phyloP scores from a whole-genome alignment of 1,139 yeast genomes.

The Diutina neorugosa region DNA sequence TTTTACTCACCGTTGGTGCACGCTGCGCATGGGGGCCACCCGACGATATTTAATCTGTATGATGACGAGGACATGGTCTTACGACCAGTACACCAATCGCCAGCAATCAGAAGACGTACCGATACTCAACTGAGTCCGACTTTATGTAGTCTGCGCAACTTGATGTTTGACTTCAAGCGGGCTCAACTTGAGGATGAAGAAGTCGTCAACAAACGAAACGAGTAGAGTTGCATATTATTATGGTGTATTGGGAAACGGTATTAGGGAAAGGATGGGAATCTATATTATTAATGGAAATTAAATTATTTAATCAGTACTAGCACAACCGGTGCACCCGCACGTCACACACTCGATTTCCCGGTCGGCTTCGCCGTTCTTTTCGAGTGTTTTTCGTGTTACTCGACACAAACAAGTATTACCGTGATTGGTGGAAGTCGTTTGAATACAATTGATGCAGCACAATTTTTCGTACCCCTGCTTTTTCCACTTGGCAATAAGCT shows the following conservation, averaged over 20 bases:
- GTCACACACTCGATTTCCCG: conserved; percentile 47
- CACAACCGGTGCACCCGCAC: conserved; percentile 87
- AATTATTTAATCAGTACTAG: conserved; percentile 50
- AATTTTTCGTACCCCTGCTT: conserved; percentile 81
- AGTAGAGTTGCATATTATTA: neutral
- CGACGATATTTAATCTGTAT: conserved; percentile 19
- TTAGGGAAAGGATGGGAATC: neutral
- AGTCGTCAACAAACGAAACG: neutral
- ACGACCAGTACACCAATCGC: conserved; percentile 10
- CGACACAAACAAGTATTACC: conserved; percentile 74
- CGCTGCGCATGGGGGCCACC: conserved; percentile 1
- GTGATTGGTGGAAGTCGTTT: conserved; percentile 48
- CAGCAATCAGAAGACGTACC: neutral
- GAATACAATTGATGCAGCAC: conserved; percentile 76
- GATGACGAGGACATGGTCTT: conserved; percentile 49
- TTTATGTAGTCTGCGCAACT: neutral
- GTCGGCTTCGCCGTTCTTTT: conserved; percentile 26
- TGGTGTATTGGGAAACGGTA: neutral
- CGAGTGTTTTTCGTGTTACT: conserved; percentile 44
- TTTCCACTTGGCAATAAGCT: conserved; percentile 82
- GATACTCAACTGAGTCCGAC: neutral
- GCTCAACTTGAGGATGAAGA: conserved; percentile 1
- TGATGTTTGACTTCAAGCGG: conserved; percentile 1
- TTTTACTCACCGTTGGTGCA: conserved; percentile 43
- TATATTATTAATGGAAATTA: neutral